Base-by-base conservation (phyloP, 495 filamentous ascomycete genomes). In the Cetradonia linearis region DNA sequence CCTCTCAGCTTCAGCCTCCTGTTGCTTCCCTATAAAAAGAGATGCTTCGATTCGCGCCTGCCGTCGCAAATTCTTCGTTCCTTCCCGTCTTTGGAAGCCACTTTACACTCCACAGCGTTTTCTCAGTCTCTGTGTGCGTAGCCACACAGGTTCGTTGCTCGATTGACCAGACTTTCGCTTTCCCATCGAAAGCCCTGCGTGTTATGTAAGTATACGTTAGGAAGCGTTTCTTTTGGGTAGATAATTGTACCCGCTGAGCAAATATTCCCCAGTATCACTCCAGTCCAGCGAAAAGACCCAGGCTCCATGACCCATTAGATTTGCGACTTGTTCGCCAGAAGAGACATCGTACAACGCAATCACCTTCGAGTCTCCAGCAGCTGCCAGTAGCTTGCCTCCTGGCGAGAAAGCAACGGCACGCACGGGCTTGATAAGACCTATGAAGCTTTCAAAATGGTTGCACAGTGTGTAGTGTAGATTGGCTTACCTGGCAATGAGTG, bases 1-100 rank as follows among this genome's bases (percentile, higher is more conserved):
- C n/a, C 9, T 8, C 20, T 9, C 16, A 31, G 27, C 8, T 47
- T 70, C 66, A 90, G 59, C 81, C 83, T 11, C 88, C 88, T 34
- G 86, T 89, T 56, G 94, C 92, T 73, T 98, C 93, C 38, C 93
- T 78, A 69, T 97, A 98, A 71, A 97, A 94, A 8, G 83, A 81
- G 59, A 98, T 78, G 66, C 83, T 89, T 66, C 80, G 70, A 66
- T 85, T 89, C 28, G 87, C 88, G 2, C 94, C 94, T 16, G 83
- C 88, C 16, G 87, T 87, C 54, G 86, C 88, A 72, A 98, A 98
- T 59, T 84, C 84, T 74, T 96, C 92, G 34, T 85, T 89, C 67
- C 78, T 81, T 7, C 78, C 76, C 0, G 77, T 79, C 72, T 88
- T 94, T 13, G 89, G 89, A 59, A 97, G 70, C 92, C 93, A 97